Percentiles rank a stretch among this genome's conserved stretches.
These are phyloP conservation scores for Globisporangium cystogenes DNA, from an alignment of 352 stramenopile species.

Conservation along the genomic window DNA sequence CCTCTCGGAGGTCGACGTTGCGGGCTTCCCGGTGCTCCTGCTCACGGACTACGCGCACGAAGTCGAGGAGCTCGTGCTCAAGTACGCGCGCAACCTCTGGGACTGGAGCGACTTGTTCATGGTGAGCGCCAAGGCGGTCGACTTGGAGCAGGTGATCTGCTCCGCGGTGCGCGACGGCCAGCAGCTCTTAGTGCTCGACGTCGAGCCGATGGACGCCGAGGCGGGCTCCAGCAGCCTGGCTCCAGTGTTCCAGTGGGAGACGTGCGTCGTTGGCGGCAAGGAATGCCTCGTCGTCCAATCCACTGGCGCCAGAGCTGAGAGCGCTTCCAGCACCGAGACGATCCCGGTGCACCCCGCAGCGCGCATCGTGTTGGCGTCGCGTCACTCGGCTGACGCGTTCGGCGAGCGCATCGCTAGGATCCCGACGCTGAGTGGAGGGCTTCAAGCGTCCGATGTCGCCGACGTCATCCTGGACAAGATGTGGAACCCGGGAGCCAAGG, in stretches of 20 bases:
- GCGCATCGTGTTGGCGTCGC: constrained; percentile 38
- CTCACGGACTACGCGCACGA: constrained; percentile 34
- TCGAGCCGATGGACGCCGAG: constrained; percentile 35
- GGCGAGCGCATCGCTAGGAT: constrained; percentile 27
- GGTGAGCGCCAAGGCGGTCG: constrained; percentile 23
- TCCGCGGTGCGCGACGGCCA: constrained; percentile 37
- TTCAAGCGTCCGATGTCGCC: constrained; percentile 22
- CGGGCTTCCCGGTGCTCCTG: constrained; percentile 28
- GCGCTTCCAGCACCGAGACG: neutral
- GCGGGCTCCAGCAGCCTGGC: constrained; percentile 9
- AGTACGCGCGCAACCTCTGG: constrained; percentile 32
- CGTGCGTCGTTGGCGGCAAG: constrained; percentile 10
- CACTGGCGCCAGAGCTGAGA: neutral
- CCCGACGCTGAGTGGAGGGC: constrained; percentile 25
- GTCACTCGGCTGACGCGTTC: constrained; percentile 23
- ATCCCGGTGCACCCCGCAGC: constrained; percentile 34
- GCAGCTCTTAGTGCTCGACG: constrained; percentile 54
- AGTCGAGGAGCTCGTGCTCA: constrained; percentile 38
- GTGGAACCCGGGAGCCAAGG: constrained; percentile 20
- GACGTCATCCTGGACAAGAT: constrained; percentile 43
- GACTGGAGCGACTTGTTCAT: constrained; percentile 39
- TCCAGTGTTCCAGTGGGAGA: constrained; percentile 29
- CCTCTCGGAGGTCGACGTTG: constrained; percentile 21
- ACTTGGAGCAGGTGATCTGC: constrained; percentile 27
- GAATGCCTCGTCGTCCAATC: constrained; percentile 19